A percentile compares a stretch with the other conserved stretches of the same genome.
Conservation (phyloP, 2,329 filamentous ascomycete species). For the Microcyclosporella mali region DNA sequence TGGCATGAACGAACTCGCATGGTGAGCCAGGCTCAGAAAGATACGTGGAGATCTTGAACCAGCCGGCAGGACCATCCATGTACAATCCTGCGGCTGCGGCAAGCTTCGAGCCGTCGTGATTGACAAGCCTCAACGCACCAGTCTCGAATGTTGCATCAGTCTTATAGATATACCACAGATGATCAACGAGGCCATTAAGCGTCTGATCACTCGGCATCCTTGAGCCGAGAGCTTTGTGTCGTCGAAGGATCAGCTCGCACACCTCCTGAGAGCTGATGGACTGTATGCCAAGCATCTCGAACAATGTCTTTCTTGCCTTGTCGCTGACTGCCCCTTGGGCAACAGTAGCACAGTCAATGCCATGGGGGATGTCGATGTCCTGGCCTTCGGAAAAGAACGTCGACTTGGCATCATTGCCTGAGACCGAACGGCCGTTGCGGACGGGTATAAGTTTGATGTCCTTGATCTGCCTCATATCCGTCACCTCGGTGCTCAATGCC, state of each 20-base stretch:
- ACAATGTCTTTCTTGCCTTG: neutral
- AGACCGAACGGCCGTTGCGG: neutral
- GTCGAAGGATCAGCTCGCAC: neutral
- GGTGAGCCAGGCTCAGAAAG: too few species aligned
- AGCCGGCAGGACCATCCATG: neutral
- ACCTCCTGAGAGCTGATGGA: neutral
- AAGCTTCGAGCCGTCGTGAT: too few species aligned
- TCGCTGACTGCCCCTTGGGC: neutral
- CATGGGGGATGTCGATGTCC: neutral
- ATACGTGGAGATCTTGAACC: neutral
- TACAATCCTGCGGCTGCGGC: neutral
- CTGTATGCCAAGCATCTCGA: neutral
- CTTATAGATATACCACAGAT: neutral
- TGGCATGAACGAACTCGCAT: neutral
- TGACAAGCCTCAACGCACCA: neutral
- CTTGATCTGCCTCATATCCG: neutral
- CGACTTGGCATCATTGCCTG: neutral
- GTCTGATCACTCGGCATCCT: neutral
- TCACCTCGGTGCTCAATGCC: neutral
- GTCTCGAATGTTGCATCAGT: neutral
- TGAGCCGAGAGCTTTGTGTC: neutral
- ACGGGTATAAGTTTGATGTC: neutral
- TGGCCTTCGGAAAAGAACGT: neutral
- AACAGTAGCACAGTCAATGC: neutral
- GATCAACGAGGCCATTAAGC: neutral